Base-by-base conservation (phyloP, 1,284 basidiomycete species). In the Agroathelia rolfsii region DNA sequence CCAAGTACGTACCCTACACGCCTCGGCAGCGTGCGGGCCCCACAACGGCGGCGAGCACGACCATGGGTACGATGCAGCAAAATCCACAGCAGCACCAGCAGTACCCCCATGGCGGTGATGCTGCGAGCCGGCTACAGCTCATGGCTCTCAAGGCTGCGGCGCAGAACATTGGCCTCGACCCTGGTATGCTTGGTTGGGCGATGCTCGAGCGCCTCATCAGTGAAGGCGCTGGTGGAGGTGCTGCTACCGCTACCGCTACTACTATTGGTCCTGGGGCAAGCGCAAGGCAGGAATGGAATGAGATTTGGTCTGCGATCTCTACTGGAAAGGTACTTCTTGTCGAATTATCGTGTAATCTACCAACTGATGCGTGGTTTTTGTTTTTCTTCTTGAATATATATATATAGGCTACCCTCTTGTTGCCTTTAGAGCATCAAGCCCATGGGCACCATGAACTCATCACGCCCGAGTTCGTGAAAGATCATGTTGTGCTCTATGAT, bases 131-230 rank as follows among this genome's bases (percentile, higher is more conserved):
- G 47, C 55, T 87, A 5, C 84, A 89, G 50, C 56, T 86, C 12
- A 79, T 86, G 58, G 81, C 78, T 47, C 60, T 92, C 37, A 89
- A 85, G 55, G 76, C 84, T 1, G 77, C 78, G 2, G 80, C 76
- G 2, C 87, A 92, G 53, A 62, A 62, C 37, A 66, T 85, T 12
- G 85, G 85, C 1, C 56, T 88, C 28, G 79, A 77, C 37, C 66
- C 69, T 15, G 69, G 65, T 13, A 80, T 73, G 36, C 57, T 85
- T 27, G 88, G 88, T 2, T 89, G 85, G 85, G 73, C 73, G 12
- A 85, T 93, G 30, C 61, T 92, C 28, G 87, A 93, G 55, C 75
- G 72, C 41, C 62, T 93, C 14, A 70, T 81, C 4, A 64, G 64
- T 13, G 78, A 82, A 41, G 70, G 67, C 2, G 76, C 81, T 40